These are phyloP conservation scores for Protea cynaroides DNA, from an alignment of 164 flowering plant genomes.

Conservation along the genomic window DNA sequence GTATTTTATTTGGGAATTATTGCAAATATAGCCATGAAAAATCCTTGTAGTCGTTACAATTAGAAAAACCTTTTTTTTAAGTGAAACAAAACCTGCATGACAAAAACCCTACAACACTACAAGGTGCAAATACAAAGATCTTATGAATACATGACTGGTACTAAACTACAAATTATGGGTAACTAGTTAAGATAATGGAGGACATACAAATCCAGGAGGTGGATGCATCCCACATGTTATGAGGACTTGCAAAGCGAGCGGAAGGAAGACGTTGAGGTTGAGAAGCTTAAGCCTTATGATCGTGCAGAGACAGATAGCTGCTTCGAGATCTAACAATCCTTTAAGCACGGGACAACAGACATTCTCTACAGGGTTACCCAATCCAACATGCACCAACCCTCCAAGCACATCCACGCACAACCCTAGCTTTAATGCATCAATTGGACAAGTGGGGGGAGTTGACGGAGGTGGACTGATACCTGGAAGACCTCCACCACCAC, in stretches of 20 bases:
- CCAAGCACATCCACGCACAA: slow-evolving; percentile 77
- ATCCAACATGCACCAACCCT: slow-evolving; percentile 72
- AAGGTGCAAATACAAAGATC: too few species aligned
- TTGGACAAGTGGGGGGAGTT: slow-evolving; percentile 48
- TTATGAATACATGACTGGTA: too few species aligned
- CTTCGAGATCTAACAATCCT: slow-evolving; percentile 84
- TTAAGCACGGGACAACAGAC: slow-evolving; percentile 74
- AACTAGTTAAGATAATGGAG: slow-evolving; percentile 17
- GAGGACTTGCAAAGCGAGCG: slow-evolving; percentile 65
- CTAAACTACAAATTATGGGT: too few species aligned
- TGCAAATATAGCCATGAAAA: too few species aligned
- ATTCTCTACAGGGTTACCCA: slow-evolving; percentile 71
- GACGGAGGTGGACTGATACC: slow-evolving; percentile 33
- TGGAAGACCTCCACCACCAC: slow-evolving; percentile 15
- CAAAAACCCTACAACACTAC: too few species aligned
- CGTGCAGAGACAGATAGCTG: slow-evolving; percentile 83
- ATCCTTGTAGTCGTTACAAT: too few species aligned
- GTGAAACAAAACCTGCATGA: too few species aligned
- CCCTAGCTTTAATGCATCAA: slow-evolving; percentile 73
- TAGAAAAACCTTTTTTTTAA: too few species aligned
- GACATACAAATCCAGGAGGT: slow-evolving; percentile 74
- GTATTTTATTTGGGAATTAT: too few species aligned
- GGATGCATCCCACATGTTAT: slow-evolving; percentile 64
- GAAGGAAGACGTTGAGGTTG: slow-evolving; percentile 67
- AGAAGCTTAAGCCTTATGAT: slow-evolving; percentile 66